Evolutionary conservation across 2,329 filamentous ascomycete genomes (phyloP), one percentile per base, ranked within the genome.

Genomic region (Phaeosphaeria sp.): DNA sequence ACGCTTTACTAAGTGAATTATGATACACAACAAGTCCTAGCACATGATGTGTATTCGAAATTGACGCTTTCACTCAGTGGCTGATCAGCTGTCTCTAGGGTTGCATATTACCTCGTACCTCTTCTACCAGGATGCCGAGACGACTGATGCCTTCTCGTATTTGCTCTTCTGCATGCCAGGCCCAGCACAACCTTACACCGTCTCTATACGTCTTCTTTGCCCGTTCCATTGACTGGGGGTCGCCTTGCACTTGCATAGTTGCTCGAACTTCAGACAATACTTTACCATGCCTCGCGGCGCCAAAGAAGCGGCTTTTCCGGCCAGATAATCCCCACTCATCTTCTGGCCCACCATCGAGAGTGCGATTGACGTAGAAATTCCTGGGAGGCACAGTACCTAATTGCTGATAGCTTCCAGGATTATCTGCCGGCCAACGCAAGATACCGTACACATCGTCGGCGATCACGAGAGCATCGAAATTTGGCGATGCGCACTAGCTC

Each of bases 391-490:
- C 67, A 9, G 82, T 78, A 58, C 69, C 46, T 21, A 69, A 63
- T 3, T 50, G 44, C 43, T 56, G 18, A 30, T 36, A 41, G 48
- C 54, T 30, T 6, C 15, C 48, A 62, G 63, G 10, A 77, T 63
- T 2, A 84, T 83, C 90, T 90, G 96, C 71, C 91, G 90, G 73
- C 97, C 97, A 17, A 96, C 92, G 74, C 96, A 93, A 77, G 96
- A 58, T 41, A 36, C 62, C 62, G 20, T 64, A 64, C 3, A 64
- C 62, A 58, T 64, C 62, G 27, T 64, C 93, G 49, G 85, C 85
- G n/a, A 96, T 81, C 41, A 96, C 77, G 13, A 97, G 82, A 9
- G 90, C 91, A 73, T 97, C 87, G 72, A 89, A 86, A 54, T 86
- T 93, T 84, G 0, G 93, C 93, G 3, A 96, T 78, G 5, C 80